Evolutionary conservation across 352 stramenopile species (phyloP).

Genomic region (Pythium sukuiense): DNA sequence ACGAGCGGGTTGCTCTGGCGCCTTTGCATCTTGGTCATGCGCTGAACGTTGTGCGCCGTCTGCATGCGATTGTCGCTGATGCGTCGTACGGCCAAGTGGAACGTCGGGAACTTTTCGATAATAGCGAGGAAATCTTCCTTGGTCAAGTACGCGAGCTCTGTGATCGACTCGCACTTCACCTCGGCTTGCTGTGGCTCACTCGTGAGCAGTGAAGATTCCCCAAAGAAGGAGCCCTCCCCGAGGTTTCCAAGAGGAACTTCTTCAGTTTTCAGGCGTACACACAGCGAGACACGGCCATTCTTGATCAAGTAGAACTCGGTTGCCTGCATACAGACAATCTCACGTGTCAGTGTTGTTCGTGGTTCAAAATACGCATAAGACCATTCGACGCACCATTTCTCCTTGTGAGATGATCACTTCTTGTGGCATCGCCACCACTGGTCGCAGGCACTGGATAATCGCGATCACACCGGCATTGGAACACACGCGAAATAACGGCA

Average conservation of each 20-base stretch:
- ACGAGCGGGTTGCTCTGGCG: slow-evolving; percentile 26
- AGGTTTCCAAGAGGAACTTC: slow-evolving; percentile 64
- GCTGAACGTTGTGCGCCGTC: slow-evolving; percentile 64
- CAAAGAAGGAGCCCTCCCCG: slow-evolving; percentile 75
- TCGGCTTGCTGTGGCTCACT: slow-evolving; percentile 56
- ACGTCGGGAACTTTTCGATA: slow-evolving; percentile 67
- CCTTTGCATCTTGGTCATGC: slow-evolving; percentile 58
- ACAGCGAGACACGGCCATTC: slow-evolving; percentile 55
- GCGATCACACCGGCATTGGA: slow-evolving; percentile 71
- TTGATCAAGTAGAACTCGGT: slow-evolving; percentile 83
- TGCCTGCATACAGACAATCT: slow-evolving; percentile 17
- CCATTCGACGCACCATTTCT: slow-evolving; percentile 38
- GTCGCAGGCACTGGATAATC: slow-evolving; percentile 69
- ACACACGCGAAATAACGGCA: slow-evolving; percentile 66
- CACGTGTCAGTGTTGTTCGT: too few species aligned
- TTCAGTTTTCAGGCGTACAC: slow-evolving; percentile 30
- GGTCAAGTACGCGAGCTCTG: slow-evolving; percentile 61
- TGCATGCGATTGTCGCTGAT: slow-evolving; percentile 72
- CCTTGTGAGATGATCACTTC: slow-evolving; percentile 67
- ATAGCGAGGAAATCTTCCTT: slow-evolving; percentile 59
- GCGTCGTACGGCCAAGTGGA: slow-evolving; percentile 57
- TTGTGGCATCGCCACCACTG: slow-evolving; percentile 61
- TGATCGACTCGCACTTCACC: slow-evolving; percentile 61
- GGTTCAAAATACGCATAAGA: too few species aligned
- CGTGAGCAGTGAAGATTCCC: slow-evolving; percentile 62